Evolutionary conservation across 2,329 filamentous ascomycete species (phyloP), one percentile per base, ranked within the genome.

Genomic region (Hypomyces perniciosus): DNA sequence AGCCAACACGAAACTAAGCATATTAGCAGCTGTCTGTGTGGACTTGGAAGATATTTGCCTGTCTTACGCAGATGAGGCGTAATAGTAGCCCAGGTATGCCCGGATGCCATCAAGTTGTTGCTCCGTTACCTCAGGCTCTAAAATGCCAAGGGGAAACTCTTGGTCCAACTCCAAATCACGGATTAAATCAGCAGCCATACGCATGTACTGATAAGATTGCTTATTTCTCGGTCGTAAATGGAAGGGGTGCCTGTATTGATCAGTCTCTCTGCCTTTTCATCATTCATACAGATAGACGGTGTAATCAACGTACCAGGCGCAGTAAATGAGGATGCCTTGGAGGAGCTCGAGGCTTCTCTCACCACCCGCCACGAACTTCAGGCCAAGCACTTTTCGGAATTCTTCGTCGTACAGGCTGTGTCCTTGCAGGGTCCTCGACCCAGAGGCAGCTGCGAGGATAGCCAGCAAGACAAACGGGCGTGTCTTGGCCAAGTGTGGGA

Each of bases 291-390:
- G 12, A 41, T 35, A 8, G 31, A 46, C 8, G 8, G 28, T 8
- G 30, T 6, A 6, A 8, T 1, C 3, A 29, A 38, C 68, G 56
- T 63, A 83, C 80, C 80, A 84, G 13, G 73, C 68, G 45, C 77
- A 73, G 54, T 83, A 83, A 5, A 83, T 71, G 28, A 83, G 64
- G 20, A 83, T 62, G 3, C 79, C 79, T 54, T 81, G 76, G 1
- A 84, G 61, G 12, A 83, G 57, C 56, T 84, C 79, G 26, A 83
- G 52, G 9, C 71, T 79, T 50, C 77, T 73, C 65, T 84, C 79
- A 0, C 79, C 78, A 3, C 75, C 72, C 0, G 79, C 71, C 1
- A 84, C 76, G 38, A 80, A 76, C 60, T 79, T 81, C 41, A 79
- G 66, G 1, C 72, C 77, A n/a, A 81, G 57, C 0, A 79, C 70